phyloP scores from a whole-genome alignment of 768 basidiomycete genomes.

The Xanthoconium purpureum region DNA sequence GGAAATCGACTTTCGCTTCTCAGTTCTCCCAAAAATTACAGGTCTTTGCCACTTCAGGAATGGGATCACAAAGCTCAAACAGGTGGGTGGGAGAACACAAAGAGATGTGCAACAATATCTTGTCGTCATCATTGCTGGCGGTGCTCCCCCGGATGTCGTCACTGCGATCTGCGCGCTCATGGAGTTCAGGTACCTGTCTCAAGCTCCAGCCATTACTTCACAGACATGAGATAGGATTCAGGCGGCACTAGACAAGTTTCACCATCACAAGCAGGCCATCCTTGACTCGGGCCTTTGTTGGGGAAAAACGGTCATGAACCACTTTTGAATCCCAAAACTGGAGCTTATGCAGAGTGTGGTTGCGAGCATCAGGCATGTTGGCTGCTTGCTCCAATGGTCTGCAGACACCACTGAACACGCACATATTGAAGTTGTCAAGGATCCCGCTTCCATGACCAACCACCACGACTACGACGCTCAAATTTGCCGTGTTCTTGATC shows the following conservation, averaged over 20 bases:
- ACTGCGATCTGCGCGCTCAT: slow-evolving; percentile 33
- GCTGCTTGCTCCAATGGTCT: neutral
- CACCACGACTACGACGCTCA: neutral
- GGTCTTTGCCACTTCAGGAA: slow-evolving; percentile 38
- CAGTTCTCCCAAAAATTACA: neutral
- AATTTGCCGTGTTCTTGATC: neutral
- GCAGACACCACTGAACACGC: neutral
- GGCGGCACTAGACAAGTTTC: slow-evolving; percentile 29
- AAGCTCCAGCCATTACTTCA: slow-evolving; percentile 30
- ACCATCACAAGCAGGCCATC: slow-evolving; percentile 36
- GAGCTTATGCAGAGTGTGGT: neutral
- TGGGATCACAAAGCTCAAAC: slow-evolving; percentile 41
- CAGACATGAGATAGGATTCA: slow-evolving; percentile 13
- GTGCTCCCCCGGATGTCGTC: slow-evolving; percentile 26
- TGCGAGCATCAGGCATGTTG: neutral
- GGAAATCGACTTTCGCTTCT: slow-evolving; percentile 12
- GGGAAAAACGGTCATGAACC: slow-evolving; percentile 19
- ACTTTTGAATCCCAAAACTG: neutral
- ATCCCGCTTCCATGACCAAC: slow-evolving; percentile 9
- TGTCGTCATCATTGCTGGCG: slow-evolving; percentile 35
- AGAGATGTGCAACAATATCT: slow-evolving; percentile 37
- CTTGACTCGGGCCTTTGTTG: slow-evolving; percentile 21
- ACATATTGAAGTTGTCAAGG: neutral
- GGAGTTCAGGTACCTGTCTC: slow-evolving; percentile 38
- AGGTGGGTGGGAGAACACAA: slow-evolving; percentile 39